A percentile compares a stretch with the other conserved stretches of the same genome.
Evolutionary conservation across 2,329 filamentous ascomycete genomes (phyloP).

Genomic region (Lojkania enalia): DNA sequence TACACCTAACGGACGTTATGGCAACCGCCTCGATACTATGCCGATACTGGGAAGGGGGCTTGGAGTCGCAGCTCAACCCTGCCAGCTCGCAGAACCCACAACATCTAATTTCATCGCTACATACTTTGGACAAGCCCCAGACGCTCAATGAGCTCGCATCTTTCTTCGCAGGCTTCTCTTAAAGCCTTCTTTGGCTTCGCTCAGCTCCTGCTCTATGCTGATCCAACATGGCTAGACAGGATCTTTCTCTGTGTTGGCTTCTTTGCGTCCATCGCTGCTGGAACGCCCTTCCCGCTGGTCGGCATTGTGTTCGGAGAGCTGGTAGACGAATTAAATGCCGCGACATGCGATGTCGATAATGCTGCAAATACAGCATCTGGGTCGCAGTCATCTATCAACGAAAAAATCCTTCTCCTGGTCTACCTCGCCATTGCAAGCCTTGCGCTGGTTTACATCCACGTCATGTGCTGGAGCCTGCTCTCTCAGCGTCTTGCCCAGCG

Average conservation of each 20-base stretch:
- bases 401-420: slow-evolving; percentile 63
- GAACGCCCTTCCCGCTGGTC: slow-evolving; percentile 65
- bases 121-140: not conserved
- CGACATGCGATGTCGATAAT: slow-evolving; percentile 52
- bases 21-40: slow-evolving; percentile 21
- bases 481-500: slow-evolving; percentile 66
- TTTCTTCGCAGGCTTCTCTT: slow-evolving; percentile 28
- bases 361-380: slow-evolving; percentile 19
- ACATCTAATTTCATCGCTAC: not conserved
- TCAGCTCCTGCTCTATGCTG: slow-evolving; percentile 40
- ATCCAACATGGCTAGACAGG: slow-evolving; percentile 43
- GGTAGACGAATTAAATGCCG: slow-evolving; percentile 62
- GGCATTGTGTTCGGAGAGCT: slow-evolving; percentile 67
- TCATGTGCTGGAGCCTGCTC: slow-evolving; percentile 65
- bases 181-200: slow-evolving; percentile 39
- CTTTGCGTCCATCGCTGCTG: slow-evolving; percentile 59
- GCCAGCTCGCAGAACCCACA: no score
- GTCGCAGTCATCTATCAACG: slow-evolving; percentile 53
- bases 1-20: slow-evolving; percentile 3
- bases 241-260: slow-evolving; percentile 44
- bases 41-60: slow-evolving; percentile 27
- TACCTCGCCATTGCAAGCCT: slow-evolving; percentile 68
- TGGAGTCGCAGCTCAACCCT: slow-evolving; percentile 22
- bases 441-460: slow-evolving; percentile 65
- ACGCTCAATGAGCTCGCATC: slow-evolving; percentile 29